Evolutionary conservation across 129 eudicot species (phyloP).

Genomic region (Flaveria brownii): DNA sequence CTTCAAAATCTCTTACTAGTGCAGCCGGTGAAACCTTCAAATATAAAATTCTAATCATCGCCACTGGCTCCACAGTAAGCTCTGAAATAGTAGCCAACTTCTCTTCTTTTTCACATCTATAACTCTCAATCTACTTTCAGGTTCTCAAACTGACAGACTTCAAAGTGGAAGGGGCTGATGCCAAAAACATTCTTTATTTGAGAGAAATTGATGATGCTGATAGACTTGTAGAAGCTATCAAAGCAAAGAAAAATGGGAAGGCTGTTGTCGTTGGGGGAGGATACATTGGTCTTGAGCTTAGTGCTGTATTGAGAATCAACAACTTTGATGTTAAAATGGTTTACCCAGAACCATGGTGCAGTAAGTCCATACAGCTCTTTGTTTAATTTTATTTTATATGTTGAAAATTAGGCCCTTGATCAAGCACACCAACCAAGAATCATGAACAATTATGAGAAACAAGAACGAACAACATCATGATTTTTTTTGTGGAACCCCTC

Average conservation of each 20-base stretch:
- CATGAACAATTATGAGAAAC: too few species aligned
- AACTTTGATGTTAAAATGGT: conserved; percentile 87
- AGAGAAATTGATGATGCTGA: conserved; percentile 97
- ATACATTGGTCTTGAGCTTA: conserved; percentile 96
- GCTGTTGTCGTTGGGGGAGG: conserved; percentile 98
- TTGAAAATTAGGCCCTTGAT: too few species aligned
- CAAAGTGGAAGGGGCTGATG: conserved; percentile 90
- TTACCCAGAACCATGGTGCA: conserved; percentile 99
- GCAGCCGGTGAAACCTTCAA: conserved; percentile 75
- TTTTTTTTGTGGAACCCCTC: too few species aligned
- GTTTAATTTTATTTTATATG: background rate
- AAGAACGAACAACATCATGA: too few species aligned
- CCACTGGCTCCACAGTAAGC: conserved; percentile 91
- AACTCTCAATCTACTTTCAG: conserved; percentile 41
- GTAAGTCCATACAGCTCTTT: conserved; percentile 57
- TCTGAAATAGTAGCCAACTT: background rate
- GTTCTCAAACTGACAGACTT: conserved; percentile 84
- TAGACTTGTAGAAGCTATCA: conserved; percentile 78
- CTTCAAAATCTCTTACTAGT: conserved; percentile 79
- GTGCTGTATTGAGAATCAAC: conserved; percentile 81
- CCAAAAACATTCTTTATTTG: conserved; percentile 83
- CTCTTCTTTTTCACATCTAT: conserved; percentile 10
- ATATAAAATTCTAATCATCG: conserved; percentile 63
- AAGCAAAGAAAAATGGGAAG: conserved; percentile 87
- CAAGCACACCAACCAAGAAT: too few species aligned